A percentile compares a stretch with the other conserved stretches of the same genome.
These are phyloP conservation scores for Ceratobasidium sp. DNA, from an alignment of 1,284 basidiomycete genomes.

Conservation along the genomic window DNA sequence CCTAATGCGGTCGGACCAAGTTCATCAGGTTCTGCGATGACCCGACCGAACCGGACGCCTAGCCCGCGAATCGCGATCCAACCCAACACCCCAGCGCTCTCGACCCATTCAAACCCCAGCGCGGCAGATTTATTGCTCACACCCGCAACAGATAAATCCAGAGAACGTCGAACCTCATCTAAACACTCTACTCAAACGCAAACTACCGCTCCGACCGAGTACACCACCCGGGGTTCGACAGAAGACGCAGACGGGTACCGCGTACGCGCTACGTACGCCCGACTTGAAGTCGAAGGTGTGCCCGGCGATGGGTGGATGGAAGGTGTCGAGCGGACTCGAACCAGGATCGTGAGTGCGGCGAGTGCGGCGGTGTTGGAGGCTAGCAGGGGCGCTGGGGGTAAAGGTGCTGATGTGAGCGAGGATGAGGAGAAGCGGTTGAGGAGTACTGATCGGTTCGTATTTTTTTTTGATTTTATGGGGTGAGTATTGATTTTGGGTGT, in stretches of 20 bases:
- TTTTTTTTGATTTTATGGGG: conserved; percentile 41
- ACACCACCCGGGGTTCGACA: conserved; percentile 53
- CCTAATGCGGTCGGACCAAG: no score
- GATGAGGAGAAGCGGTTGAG: conserved; percentile 77
- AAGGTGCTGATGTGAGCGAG: conserved; percentile 55
- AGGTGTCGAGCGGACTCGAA: conserved; percentile 81
- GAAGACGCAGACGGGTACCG: conserved; percentile 90
- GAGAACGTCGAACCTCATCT: conserved; percentile 19
- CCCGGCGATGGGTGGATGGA: conserved; percentile 41
- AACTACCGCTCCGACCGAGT: conserved; percentile 3
- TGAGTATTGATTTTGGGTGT: conserved; percentile 47
- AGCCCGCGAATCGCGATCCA: not conserved
- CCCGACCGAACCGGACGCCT: not conserved
- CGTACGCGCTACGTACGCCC: conserved; percentile 89
- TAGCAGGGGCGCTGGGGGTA: conserved; percentile 64
- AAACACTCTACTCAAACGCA: not conserved
- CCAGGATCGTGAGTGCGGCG: conserved; percentile 65
- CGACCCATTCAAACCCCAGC: conserved; percentile 22
- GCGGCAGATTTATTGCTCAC: conserved; percentile 11
- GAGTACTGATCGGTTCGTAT: conserved; percentile 81
- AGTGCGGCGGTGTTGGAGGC: conserved; percentile 38
- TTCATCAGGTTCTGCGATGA: no score
- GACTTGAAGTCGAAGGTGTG: conserved; percentile 86
- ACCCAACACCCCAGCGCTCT: not conserved
- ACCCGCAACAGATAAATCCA: conserved; percentile 7